Evolutionary conservation across 2,329 filamentous ascomycete species (phyloP), one percentile per base, ranked within the genome.

Genomic region (Trichoderma simmonsii): DNA sequence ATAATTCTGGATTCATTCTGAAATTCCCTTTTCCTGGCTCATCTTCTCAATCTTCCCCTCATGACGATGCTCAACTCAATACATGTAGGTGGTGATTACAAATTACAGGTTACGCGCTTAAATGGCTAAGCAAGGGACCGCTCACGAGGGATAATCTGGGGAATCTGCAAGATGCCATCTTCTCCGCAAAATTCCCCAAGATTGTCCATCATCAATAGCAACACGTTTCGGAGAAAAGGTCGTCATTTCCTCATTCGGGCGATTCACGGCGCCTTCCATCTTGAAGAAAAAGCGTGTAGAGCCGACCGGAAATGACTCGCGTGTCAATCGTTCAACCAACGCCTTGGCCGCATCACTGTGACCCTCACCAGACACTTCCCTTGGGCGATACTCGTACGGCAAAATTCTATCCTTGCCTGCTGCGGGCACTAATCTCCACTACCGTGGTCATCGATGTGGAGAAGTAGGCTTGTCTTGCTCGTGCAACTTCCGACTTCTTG

Each of bases 231-330:
- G 51, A 57, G 64, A 51, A 51, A 39, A 54, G 62, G 7, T 14
- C 39, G 34, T 65, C 62, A 65, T 54, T 54, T 18, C 43, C 62
- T 26, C 4, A 32, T 18, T 54, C 28, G 21, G 32, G 28, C 30
- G 11, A 51, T 54, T 11, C n/a, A 54, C 43, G 43, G n/a, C 48
- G 21, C 14, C 12, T 54, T 54, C 48, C 48, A 54, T 24, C 48
- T 6, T 14, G 21, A 14, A 5, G 11, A 88, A 54, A 56, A 39
- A 28, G 15, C 28, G 28, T 54, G 28, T 6, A 36, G n/a, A 56
- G 21, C 28, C n/a, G 36, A 34, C 26, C 18, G 5, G n/a, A 21
- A 69, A 69, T 69, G 66, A 69, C 66, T 69, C 66, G 66, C 28
- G 56, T 12, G 21, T 9, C 24, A 36, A 32, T 32, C 36, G 54